A percentile compares a stretch with the other conserved stretches of the same genome.
phyloP scores from a whole-genome alignment of 1,284 basidiomycete species.

The Trichosporon sp. region DNA sequence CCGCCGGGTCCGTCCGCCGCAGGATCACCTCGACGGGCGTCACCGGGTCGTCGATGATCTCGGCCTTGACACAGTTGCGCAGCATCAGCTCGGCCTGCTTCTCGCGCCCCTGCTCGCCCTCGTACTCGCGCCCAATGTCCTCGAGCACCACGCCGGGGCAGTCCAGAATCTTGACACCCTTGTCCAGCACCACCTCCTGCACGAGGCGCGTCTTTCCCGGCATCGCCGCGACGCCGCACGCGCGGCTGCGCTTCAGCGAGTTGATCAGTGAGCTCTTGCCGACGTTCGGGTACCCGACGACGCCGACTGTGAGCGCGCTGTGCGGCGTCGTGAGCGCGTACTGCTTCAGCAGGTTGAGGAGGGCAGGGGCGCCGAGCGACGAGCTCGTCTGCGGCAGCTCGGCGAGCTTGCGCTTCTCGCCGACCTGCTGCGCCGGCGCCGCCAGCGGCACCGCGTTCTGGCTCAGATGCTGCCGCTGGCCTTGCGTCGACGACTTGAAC shows the following conservation, averaged over 20 bases:
- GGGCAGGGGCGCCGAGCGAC: slow-evolving; percentile 54
- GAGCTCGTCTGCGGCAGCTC: slow-evolving; percentile 64
- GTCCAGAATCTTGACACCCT: slow-evolving; percentile 86
- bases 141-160: slow-evolving; percentile 86
- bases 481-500: slow-evolving; percentile 80
- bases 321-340: slow-evolving; percentile 68
- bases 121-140: slow-evolving; percentile 57
- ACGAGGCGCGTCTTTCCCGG: slow-evolving; percentile 92
- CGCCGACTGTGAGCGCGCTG: slow-evolving; percentile 78
- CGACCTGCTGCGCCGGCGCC: slow-evolving; percentile 33
- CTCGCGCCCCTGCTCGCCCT: slow-evolving; percentile 52
- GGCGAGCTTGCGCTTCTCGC: slow-evolving; percentile 45
- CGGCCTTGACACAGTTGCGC: slow-evolving; percentile 89
- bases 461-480: slow-evolving; percentile 72
- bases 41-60: slow-evolving; percentile 85
- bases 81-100: slow-evolving; percentile 69
- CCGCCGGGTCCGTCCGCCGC: slow-evolving; percentile 61
- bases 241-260: slow-evolving; percentile 82
- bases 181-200: slow-evolving; percentile 90
- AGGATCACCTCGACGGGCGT: slow-evolving; percentile 84
- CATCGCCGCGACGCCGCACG: slow-evolving; percentile 85
- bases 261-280: slow-evolving; percentile 96
- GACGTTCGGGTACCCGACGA: slow-evolving; percentile 96
- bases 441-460: slow-evolving; percentile 44
- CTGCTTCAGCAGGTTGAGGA: slow-evolving; percentile 85